A percentile compares a stretch with the other conserved stretches of the same genome.
Evolutionary conservation across 2,329 filamentous ascomycete species (phyloP).

Genomic region (Aspergillus thermomutatus): DNA sequence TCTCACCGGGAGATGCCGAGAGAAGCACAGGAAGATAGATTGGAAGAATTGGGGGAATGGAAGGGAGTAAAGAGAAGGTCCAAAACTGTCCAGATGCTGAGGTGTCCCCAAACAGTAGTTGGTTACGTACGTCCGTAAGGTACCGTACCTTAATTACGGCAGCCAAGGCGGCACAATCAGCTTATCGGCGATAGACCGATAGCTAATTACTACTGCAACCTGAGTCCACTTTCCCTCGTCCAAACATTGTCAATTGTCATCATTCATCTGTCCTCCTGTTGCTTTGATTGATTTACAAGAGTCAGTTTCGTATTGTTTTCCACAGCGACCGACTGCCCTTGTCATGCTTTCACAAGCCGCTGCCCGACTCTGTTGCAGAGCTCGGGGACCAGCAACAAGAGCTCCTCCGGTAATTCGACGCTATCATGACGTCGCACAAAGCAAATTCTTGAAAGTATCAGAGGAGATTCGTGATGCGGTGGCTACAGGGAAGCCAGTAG

Average conservation of each 20-base stretch:
- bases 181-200: slow-evolving; percentile 8
- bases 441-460: slow-evolving; percentile 65
- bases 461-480: slow-evolving; percentile 81
- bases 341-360: slow-evolving; percentile 22
- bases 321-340: not conserved
- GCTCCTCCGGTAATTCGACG: slow-evolving; percentile 15
- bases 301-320: not conserved
- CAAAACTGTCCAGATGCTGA: not conserved
- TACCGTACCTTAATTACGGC: not conserved
- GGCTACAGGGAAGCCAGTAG: slow-evolving; percentile 71
- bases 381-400: slow-evolving; percentile 7
- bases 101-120: not conserved
- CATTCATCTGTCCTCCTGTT: not conserved
- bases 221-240: not conserved
- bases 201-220: not conserved
- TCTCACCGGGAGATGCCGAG: slow-evolving; percentile 4
- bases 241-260: not conserved
- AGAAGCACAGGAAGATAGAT: not conserved
- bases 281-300: not conserved
- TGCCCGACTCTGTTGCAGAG: slow-evolving; percentile 17
- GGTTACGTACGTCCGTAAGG: not conserved
- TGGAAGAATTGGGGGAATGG: not conserved
- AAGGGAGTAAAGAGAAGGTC: not conserved
- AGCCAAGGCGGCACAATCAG: not conserved
- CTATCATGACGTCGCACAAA: slow-evolving; percentile 31